Conservation (phyloP, 2,329 filamentous ascomycete genomes). For the Aspergillus ibericus region DNA sequence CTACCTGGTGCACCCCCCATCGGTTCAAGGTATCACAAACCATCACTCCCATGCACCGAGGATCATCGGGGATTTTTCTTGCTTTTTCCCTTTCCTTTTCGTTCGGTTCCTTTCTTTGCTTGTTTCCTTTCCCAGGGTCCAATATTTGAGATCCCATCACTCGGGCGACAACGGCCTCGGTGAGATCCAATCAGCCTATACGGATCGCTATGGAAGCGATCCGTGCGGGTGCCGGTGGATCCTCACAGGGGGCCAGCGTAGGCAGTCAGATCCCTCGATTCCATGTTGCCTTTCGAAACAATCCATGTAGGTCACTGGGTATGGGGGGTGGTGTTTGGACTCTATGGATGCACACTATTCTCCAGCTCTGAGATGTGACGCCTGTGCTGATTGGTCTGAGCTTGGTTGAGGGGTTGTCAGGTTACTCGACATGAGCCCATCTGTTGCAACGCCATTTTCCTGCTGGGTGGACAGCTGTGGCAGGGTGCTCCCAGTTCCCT, state of each 20-base stretch:
- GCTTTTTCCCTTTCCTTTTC: neutral
- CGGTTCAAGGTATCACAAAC: conserved; percentile 3
- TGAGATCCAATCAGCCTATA: conserved; percentile 25
- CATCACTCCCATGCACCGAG: conserved; percentile 9
- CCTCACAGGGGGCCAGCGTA: conserved; percentile 8
- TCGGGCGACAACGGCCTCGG: conserved; percentile 23
- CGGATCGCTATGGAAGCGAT: conserved; percentile 12
- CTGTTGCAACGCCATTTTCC: neutral
- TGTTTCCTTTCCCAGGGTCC: conserved; percentile 11
- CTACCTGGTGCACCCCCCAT: neutral
- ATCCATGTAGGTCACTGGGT: neutral
- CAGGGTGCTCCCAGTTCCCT: neutral
- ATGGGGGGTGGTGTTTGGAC: neutral
- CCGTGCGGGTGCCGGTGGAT: conserved; percentile 19
- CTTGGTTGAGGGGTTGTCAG: conserved; percentile 1
- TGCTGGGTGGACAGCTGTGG: neutral
- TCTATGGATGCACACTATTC: neutral
- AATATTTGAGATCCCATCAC: conserved; percentile 26
- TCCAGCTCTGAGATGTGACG: neutral
- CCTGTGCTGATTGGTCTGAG: conserved; percentile 16
- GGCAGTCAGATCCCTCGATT: neutral
- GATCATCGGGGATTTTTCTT: conserved; percentile 13
- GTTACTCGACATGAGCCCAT: conserved; percentile 3
- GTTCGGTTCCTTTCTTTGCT: neutral
- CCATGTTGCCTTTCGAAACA: neutral